A percentile compares a stretch with the other conserved stretches of the same genome.
Evolutionary conservation across 148 eudicot genomes (phyloP).

Genomic region (Rhododendron molle): DNA sequence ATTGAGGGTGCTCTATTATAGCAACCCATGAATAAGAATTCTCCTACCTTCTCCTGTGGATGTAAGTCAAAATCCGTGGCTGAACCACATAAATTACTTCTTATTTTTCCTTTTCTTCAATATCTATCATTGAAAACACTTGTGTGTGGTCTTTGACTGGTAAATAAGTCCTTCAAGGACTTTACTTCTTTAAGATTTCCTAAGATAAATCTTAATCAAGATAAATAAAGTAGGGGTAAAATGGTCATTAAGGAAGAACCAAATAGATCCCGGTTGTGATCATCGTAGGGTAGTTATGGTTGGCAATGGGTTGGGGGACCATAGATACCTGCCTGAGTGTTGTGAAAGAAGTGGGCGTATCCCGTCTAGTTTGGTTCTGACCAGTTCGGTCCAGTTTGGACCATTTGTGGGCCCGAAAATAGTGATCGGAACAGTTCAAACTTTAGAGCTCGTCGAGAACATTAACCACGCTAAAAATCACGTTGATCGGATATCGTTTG

Average conservation of each 20-base stretch:
- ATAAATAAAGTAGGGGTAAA: not conserved
- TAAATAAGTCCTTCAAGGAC: not conserved
- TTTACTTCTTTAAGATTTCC: not conserved
- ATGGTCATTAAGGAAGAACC: not conserved
- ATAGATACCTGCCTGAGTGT: not conserved
- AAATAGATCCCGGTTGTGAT: not conserved
- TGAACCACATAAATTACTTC: too few relatives aligned
- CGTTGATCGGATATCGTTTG: too few relatives aligned
- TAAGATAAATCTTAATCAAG: not conserved
- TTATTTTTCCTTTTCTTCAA: too few relatives aligned
- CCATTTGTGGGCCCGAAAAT: fast-evolving
- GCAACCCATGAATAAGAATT: too few relatives aligned
- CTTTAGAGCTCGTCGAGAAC: too few relatives aligned
- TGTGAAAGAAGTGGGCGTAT: not conserved
- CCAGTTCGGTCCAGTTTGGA: too few relatives aligned
- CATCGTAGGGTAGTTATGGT: not conserved
- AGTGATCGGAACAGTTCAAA: too few relatives aligned
- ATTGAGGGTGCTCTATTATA: too few relatives aligned
- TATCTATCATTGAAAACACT: not conserved
- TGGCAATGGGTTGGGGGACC: not conserved
- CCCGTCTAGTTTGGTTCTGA: too few relatives aligned
- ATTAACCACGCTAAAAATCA: too few relatives aligned
- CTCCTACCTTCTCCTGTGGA: too few relatives aligned
- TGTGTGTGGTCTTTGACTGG: not conserved
- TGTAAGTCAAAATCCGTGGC: too few relatives aligned